Evolutionary conservation across 441 rosid species (phyloP), one percentile per base, ranked within the genome.

Genomic region (Flueggea neowawraea): DNA sequence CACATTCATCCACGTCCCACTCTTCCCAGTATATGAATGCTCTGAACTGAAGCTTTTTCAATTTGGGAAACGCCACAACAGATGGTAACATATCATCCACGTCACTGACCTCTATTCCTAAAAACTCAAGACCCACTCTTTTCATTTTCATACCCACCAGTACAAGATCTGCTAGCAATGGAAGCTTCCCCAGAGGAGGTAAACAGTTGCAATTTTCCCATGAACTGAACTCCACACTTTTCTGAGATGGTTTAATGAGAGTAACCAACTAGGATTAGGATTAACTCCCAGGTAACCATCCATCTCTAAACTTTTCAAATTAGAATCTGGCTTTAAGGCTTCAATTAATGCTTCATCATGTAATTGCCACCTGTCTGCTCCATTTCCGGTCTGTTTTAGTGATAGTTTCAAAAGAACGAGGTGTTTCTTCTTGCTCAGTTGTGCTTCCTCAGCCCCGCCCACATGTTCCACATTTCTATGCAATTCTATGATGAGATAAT

Each of bases 111-210:
- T n/a, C 49, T n/a, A 32, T 31, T n/a, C 75, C 71, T 10, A 62
- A 16, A 11, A 66, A 56, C 39, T 71, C 74, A 31, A 10, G 16
- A 12, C 60, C 57, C 22, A 66, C 64, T 3, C 0, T 66, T 43
- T 51, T 60, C 61, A 61, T 39, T 8, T 60, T 66, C 53, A 7
- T 16, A 6, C 4, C 9, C 2, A 11, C 62, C 10, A 0, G 4
- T 0, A 5, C 9, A 12, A 72, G 57, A 12, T 3, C 5, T 48
- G 66, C 64, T 8, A 66, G 75, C 3, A 7, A 44, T n/a, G 64
- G 57, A n/a, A 72, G 47, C 62, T 61, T 57, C 36, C 70, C 64
- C 10, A 73, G 39, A 4, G 78, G 61, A 39, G 70, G 66, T 60
- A 73, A 16, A 39, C 47, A 22, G 54, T 57, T 44, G 39, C 63